phyloP scores from a whole-genome alignment of 805 yeast species.

The Ogataea saltuana region DNA sequence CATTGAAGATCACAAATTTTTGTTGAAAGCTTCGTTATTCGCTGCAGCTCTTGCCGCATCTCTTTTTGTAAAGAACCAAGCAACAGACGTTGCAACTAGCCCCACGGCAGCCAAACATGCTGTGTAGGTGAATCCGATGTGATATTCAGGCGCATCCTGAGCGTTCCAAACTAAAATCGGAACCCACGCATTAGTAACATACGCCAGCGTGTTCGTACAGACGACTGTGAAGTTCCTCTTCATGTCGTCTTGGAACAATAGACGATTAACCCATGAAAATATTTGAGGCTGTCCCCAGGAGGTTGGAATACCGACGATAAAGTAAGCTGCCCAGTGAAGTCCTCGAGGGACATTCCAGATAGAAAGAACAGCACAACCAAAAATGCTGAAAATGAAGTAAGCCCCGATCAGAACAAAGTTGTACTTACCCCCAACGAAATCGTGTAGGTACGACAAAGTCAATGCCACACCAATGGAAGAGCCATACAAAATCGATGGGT shows the following conservation, averaged over 20 bases:
- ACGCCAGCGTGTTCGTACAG: constrained; percentile 43
- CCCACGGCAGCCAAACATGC: constrained; percentile 38
- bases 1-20: constrained; percentile 6
- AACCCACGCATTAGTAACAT: constrained; percentile 42
- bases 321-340: constrained; percentile 52
- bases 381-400: constrained; percentile 39
- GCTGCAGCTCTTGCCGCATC: constrained; percentile 19
- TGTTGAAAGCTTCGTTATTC: background rate
- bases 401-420: constrained; percentile 40
- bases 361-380: constrained; percentile 46
- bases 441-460: constrained; percentile 38
- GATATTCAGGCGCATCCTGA: constrained; percentile 38
- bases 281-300: constrained; percentile 58
- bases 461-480: constrained; percentile 41
- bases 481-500: constrained; percentile 43
- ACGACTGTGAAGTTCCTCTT: constrained; percentile 42
- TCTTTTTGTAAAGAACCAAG: constrained; percentile 23
- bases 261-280: constrained; percentile 55
- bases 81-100: constrained; percentile 31
- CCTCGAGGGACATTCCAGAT: constrained; percentile 51
- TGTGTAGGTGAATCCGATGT: constrained; percentile 41
- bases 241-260: constrained; percentile 45
- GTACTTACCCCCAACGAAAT: constrained; percentile 37
- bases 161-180: constrained; percentile 44
- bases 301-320: constrained; percentile 47